Percentiles rank a stretch among this genome's conserved stretches.
Conservation (phyloP, 2,329 filamentous ascomycete genomes). For the Stagonosporopsis chrysanthemi region DNA sequence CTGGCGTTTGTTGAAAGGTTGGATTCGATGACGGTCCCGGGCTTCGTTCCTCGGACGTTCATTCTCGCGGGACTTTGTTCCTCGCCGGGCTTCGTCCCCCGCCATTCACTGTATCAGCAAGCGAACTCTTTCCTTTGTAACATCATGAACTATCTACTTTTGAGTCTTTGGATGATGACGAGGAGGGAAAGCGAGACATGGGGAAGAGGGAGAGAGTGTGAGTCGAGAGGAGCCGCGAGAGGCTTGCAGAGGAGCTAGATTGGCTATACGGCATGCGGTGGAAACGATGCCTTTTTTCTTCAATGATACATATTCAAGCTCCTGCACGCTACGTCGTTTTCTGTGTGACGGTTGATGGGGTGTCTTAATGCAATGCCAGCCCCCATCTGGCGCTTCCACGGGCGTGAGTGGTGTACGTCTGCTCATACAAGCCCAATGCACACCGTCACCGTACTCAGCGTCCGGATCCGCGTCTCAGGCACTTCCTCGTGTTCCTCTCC, state of each 20-base stretch:
- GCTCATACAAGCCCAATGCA: slow-evolving; percentile 34
- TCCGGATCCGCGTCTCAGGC: slow-evolving; percentile 53
- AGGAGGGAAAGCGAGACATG: background rate
- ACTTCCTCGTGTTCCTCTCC: slow-evolving; percentile 38
- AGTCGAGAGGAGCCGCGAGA: background rate
- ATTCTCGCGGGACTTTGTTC: background rate
- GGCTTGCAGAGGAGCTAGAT: background rate
- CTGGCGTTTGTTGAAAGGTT: slow-evolving; percentile 5
- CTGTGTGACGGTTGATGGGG: background rate
- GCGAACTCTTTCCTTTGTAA: slow-evolving; percentile 34
- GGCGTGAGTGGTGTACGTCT: background rate
- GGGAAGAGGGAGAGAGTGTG: background rate
- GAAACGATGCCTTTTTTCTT: slow-evolving; percentile 25
- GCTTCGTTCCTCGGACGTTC: background rate
- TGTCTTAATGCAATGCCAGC: slow-evolving; percentile 9
- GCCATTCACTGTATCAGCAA: slow-evolving; percentile 31
- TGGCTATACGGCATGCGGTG: slow-evolving; percentile 2
- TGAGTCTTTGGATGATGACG: slow-evolving; percentile 22
- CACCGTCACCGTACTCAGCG: slow-evolving; percentile 43
- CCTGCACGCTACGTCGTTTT: background rate
- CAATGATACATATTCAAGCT: slow-evolving; percentile 47
- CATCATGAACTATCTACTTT: slow-evolving; percentile 20
- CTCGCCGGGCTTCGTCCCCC: slow-evolving; percentile 1
- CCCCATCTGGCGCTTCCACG: background rate
- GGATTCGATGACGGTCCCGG: slow-evolving; percentile 1